These are phyloP conservation scores for Colletotrichum sp. DNA, from an alignment of 2,329 filamentous ascomycete genomes.

Conservation along the genomic window DNA sequence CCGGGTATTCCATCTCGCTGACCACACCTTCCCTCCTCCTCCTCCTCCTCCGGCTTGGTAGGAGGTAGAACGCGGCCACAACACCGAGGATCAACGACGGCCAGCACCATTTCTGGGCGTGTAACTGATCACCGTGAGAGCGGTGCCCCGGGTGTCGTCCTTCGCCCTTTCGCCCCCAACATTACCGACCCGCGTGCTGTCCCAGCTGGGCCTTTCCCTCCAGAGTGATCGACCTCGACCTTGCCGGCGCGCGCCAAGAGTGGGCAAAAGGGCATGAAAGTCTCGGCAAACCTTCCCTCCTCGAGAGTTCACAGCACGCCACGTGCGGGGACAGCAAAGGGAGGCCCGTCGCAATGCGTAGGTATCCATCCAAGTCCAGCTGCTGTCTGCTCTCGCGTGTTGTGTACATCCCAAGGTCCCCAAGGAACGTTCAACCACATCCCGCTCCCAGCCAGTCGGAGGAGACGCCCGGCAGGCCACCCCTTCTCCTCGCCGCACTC, in stretches of 20 bases:
- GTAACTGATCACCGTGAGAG: neutral
- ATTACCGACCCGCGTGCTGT: neutral
- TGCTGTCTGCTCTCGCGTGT: neutral
- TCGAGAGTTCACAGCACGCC: slow-evolving; percentile 11
- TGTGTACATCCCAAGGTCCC: neutral
- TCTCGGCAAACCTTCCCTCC: slow-evolving; percentile 18
- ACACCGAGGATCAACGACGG: neutral
- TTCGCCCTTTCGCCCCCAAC: neutral
- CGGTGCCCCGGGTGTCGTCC: neutral
- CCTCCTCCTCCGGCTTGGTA: neutral
- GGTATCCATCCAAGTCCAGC: neutral
- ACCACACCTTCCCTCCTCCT: neutral
- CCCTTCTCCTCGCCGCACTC: neutral
- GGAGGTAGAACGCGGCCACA: neutral
- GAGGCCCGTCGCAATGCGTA: neutral
- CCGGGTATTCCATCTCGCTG: neutral
- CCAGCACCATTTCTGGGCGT: neutral
- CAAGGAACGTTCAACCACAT: neutral
- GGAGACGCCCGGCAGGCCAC: slow-evolving; percentile 7
- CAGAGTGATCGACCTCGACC: slow-evolving; percentile 10
- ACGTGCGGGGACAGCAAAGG: slow-evolving; percentile 8
- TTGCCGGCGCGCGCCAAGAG: slow-evolving; percentile 12
- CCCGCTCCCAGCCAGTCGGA: slow-evolving; percentile 12
- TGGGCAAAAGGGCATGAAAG: slow-evolving; percentile 11
- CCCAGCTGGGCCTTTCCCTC: neutral